phyloP scores from a whole-genome alignment of 2,329 filamentous ascomycete species.

The Fusarium brachygibbosum region DNA sequence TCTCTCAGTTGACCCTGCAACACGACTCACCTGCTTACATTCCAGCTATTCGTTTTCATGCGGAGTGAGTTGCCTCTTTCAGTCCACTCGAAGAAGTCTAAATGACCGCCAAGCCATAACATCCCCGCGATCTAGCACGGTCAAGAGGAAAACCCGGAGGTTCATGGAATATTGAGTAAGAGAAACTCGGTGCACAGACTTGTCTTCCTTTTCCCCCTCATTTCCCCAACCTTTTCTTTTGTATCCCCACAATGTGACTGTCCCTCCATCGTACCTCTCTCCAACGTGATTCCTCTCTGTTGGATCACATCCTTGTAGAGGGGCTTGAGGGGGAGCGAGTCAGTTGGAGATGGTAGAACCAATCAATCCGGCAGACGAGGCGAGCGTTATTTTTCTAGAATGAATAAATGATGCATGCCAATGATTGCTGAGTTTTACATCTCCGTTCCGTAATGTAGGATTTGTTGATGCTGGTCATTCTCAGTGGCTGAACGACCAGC shows the following conservation, averaged over 20 bases:
- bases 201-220: constrained; percentile 24
- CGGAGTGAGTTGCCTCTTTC: constrained; percentile 1
- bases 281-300: constrained; percentile 18
- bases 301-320: neutral
- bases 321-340: constrained; percentile 7
- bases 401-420: neutral
- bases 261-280: constrained; percentile 7
- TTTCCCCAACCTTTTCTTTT: constrained; percentile 31
- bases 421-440: neutral
- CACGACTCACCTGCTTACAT: neutral
- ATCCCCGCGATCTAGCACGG: constrained; percentile 25
- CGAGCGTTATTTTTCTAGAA: constrained; percentile 23
- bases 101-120: constrained; percentile 10
- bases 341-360: constrained; percentile 1
- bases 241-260: constrained; percentile 24
- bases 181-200: constrained; percentile 8
- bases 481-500: neutral
- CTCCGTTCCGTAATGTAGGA: neutral
- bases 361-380: neutral
- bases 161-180: constrained; percentile 18
- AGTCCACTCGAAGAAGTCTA: constrained; percentile 9
- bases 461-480: constrained; percentile 1
- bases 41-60: constrained; percentile 5
- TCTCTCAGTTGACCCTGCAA: neutral
- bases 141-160: constrained; percentile 36